A percentile compares a stretch with the other conserved stretches of the same genome.
These are phyloP conservation scores for Blastomyces emzantsi DNA, from an alignment of 2,329 filamentous ascomycete species.

Conservation along the genomic window DNA sequence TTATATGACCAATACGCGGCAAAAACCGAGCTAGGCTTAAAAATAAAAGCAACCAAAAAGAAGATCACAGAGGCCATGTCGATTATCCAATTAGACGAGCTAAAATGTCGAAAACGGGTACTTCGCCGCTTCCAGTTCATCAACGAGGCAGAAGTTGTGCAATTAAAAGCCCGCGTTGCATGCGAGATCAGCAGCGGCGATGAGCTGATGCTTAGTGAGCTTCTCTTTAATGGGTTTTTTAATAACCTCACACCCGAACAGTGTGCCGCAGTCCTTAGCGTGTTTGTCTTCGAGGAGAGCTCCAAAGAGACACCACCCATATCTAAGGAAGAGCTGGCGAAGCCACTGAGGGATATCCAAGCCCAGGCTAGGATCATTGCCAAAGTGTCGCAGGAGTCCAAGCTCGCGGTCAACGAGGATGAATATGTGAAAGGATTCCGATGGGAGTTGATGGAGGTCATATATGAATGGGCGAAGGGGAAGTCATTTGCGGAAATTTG, in stretches of 20 bases:
- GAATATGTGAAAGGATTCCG: conserved; percentile 87
- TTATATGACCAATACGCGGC: conserved; percentile 79
- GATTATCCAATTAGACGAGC: conserved; percentile 86
- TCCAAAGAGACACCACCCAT: conserved; percentile 62
- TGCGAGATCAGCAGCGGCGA: conserved; percentile 98
- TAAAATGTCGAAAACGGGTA: conserved; percentile 93
- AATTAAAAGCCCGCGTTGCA: conserved; percentile 92
- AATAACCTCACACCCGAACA: conserved; percentile 87
- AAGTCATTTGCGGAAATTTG: conserved; percentile 89
- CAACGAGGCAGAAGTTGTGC: conserved; percentile 88
- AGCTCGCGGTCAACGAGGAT: conserved; percentile 87
- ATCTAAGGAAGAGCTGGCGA: conserved; percentile 68
- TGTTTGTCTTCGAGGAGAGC: conserved; percentile 98
- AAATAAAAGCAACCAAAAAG: conserved; percentile 84
- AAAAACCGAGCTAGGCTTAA: conserved; percentile 65
- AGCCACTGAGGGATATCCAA: conserved; percentile 79
- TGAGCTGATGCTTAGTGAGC: conserved; percentile 82
- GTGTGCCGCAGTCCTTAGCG: conserved; percentile 75
- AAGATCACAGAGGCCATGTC: conserved; percentile 75
- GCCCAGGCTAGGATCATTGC: conserved; percentile 79
- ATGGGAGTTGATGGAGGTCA: conserved; percentile 94
- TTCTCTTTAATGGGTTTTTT: conserved; percentile 96
- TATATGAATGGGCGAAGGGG: conserved; percentile 83
- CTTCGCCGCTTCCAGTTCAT: conserved; percentile 91
- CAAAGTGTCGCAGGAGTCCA: conserved; percentile 90